Base-by-base conservation (phyloP, 163 green algal genomes). In the Prototheca wickerhamii region DNA sequence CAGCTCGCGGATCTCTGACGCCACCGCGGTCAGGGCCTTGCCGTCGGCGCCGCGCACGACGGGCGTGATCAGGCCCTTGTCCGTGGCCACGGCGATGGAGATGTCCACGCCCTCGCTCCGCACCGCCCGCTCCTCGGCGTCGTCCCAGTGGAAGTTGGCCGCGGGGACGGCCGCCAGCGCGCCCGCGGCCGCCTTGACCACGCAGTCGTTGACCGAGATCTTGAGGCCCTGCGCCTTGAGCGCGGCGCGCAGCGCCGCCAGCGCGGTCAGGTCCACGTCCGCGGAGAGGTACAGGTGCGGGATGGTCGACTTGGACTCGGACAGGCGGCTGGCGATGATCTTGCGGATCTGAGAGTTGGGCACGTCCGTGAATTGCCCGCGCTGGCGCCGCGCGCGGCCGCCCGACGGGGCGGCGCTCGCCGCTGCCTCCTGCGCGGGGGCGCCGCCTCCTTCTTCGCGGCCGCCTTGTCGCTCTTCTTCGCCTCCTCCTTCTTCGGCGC, bases 21-120 rank as follows among this genome's bases (percentile, higher is more conserved):
- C 80, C 42, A 91, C 88, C 34, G 74, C 62, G 21, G 44, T 21
- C n/a, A 95, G 64, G 3, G 64, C 70, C 76, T 96, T 97, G 18
- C 61, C 66, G 63, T 94, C 80, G 20, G 91, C 88, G 15, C 71
- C 64, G 42, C 77, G 84, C 1, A 98, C 81, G 64, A 98, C 96
- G 54, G 92, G 92, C n/a, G 91, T 97, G 73, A 98, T 90, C 3
- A 98, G 81, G 15, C 92, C 92, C 2, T 64, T 67, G 7, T 90
- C 77, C 3, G 88, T 96, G 17, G 90, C 88, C 26, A 97, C 90
- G 0, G 89, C 90, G 1, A 96, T 74, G n/a, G 73, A 75, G 10
- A 96, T 76, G 65, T 96, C 90, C 17, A 96, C 71, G 30, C 31
- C 52, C 7, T 53, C 51, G 23, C 67, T 49, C 26, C 28, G 42